Evolutionary conservation across 441 rosid species (phyloP), one percentile per base, ranked within the genome.

Genomic region (Pelargonium cotyledonis): DNA sequence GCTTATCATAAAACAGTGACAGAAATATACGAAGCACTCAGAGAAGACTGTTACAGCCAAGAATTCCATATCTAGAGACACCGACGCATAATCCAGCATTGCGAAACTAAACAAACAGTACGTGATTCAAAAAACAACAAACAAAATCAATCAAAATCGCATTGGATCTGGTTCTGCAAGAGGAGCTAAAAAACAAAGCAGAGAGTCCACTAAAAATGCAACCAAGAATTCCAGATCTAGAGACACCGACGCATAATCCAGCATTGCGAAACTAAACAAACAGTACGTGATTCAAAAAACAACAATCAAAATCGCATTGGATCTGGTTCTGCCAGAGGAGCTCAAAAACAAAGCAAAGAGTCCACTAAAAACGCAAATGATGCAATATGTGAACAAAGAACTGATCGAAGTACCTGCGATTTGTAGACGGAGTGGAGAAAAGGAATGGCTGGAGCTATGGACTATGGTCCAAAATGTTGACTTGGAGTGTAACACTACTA

Each of bases 381-480:
- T 15, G 60, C 60, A 5, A 53, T 53, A 53, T 53, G 60, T 53
- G 60, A 53, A 15, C 8, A 9, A 7, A 53, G 60, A 53, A 15
- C 23, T 53, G 60, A 53, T 53, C 23, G 18, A 16, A 53, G 60
- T 53, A 53, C 60, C 60, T 53, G 60, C 16, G 60, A 53, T 53
- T 53, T 23, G 60, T 8, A 53, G 23, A 53, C 18, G 60, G 16
- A 53, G 21, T 53, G 60, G 7, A 53, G 19, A 16, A 2, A 5
- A 3, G 18, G 21, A 14, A 15, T 12, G 7, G 60, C 60, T 53
- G 18, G 18, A 8, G 60, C 8, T 53, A 15, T 16, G 23, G 7
- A 21, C 15, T 53, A n/a, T n/a, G n/a, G n/a, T n/a, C n/a, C n/a
- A n/a, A n/a, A n/a, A n/a, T n/a, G n/a, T n/a, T n/a, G n/a, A n/a